Evolutionary conservation across 179 eudicot species (phyloP).

Genomic region (Silene noctiflora): DNA sequence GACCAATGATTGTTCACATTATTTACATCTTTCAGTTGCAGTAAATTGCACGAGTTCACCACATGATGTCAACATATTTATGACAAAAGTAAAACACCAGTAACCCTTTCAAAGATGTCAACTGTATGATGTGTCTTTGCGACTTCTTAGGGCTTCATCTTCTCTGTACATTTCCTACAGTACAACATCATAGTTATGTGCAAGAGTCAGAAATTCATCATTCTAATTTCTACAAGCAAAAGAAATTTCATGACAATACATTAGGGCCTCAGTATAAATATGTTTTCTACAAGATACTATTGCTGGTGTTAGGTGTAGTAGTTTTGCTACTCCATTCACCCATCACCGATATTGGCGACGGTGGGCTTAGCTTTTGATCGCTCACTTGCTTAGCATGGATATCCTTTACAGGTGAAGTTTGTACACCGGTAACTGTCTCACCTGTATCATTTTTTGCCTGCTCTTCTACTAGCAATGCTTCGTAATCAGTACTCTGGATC

Average conservation of each 20-base stretch:
- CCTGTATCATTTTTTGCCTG: not conserved
- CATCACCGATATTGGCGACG: slow-evolving; percentile 39
- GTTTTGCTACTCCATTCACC: slow-evolving; percentile 40
- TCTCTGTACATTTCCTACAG: slow-evolving; percentile 18
- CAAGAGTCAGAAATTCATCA: not conserved
- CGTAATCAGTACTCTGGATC: slow-evolving; percentile 36
- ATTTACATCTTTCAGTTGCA: too few species aligned
- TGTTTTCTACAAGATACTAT: not conserved
- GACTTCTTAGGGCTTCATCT: not conserved
- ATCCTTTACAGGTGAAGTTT: slow-evolving; percentile 34
- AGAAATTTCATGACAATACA: slow-evolving; percentile 9
- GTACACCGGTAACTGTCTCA: not conserved
- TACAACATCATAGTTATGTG: slow-evolving; percentile 5
- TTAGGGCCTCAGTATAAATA: not conserved
- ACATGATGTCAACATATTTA: not conserved
- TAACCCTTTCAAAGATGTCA: not conserved
- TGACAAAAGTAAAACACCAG: not conserved
- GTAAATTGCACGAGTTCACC: too few species aligned
- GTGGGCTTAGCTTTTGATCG: slow-evolving; percentile 11
- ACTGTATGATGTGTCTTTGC: not conserved
- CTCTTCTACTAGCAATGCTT: slow-evolving; percentile 26
- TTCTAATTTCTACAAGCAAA: not conserved
- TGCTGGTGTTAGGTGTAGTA: slow-evolving; percentile 39
- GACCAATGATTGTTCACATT: too few species aligned
- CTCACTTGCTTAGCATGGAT: slow-evolving; percentile 38